A percentile compares a stretch with the other conserved stretches of the same genome.
Evolutionary conservation across 1,284 basidiomycete genomes (phyloP).

Genomic region (Ganoderma lingzhi): DNA sequence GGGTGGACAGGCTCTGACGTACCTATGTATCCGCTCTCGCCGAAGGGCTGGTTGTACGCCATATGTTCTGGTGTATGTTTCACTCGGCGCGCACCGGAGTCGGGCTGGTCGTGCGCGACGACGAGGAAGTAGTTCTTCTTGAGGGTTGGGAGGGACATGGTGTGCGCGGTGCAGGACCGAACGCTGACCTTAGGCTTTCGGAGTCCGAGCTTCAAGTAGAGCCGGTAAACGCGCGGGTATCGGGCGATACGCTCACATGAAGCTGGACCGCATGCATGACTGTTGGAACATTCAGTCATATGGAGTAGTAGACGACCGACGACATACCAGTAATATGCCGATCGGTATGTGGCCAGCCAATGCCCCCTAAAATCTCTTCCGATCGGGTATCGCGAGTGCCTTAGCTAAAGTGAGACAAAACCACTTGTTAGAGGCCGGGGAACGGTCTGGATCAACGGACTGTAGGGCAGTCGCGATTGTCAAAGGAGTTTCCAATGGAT

Average conservation of each 20-base stretch:
- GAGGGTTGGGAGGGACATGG: not conserved
- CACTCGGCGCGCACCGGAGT: constrained; percentile 9
- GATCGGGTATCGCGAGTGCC: not conserved
- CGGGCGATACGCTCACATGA: too few species aligned
- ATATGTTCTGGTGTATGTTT: constrained; percentile 14
- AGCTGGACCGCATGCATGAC: too few species aligned
- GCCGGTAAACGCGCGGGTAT: not conserved
- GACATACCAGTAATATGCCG: not conserved
- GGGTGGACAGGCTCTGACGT: not conserved
- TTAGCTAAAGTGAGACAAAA: not conserved
- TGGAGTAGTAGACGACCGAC: too few species aligned
- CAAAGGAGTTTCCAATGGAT: not conserved
- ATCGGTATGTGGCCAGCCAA: not conserved
- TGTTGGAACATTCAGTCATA: too few species aligned
- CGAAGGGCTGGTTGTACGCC: constrained; percentile 8
- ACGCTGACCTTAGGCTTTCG: not conserved
- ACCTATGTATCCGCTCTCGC: constrained; percentile 16
- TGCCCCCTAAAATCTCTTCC: not conserved
- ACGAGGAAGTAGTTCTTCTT: constrained; percentile 21
- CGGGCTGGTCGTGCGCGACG: constrained; percentile 15
- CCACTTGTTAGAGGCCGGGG: not conserved
- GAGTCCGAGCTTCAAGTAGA: not conserved
- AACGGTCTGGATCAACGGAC: not conserved
- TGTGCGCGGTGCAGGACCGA: not conserved
- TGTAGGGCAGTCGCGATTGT: not conserved